Conservation (phyloP, 352 stramenopile species). For the Globisporangium polare region DNA sequence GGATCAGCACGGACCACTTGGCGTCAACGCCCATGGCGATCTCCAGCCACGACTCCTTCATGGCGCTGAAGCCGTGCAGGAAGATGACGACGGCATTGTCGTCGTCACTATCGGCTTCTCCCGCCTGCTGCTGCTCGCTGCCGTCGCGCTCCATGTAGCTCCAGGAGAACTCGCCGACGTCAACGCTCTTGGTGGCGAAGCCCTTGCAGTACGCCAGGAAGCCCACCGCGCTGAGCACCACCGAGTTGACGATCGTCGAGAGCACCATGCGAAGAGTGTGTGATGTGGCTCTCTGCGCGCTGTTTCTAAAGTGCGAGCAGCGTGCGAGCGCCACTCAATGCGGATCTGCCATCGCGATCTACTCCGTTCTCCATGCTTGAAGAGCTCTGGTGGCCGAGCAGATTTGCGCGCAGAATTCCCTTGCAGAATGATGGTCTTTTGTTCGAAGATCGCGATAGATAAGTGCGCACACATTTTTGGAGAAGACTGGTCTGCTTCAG, state of each 20-base stretch:
- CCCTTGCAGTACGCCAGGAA: constrained; percentile 48
- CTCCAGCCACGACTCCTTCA: constrained; percentile 66
- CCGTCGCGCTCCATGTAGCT: constrained; percentile 62
- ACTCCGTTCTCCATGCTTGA: neutral
- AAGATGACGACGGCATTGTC: constrained; percentile 47
- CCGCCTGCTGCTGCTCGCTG: constrained; percentile 18
- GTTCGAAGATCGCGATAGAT: no score
- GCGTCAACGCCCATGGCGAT: constrained; percentile 48
- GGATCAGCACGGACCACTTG: constrained; percentile 53
- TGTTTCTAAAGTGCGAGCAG: no score
- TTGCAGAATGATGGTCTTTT: no score
- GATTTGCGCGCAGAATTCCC: no score
- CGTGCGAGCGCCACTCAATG: neutral
- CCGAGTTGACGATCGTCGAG: constrained; percentile 16
- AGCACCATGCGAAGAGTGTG: constrained; percentile 17
- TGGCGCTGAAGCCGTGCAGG: constrained; percentile 68
- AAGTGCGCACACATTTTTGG: no score
- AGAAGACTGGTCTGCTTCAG: no score
- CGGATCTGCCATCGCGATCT: neutral
- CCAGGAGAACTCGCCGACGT: constrained; percentile 57
- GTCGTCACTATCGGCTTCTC: neutral
- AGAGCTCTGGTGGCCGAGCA: neutral
- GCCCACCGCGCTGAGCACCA: constrained; percentile 41
- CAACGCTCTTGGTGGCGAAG: constrained; percentile 43
- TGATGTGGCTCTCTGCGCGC: neutral